Base-by-base conservation (phyloP, 129 eudicot species). In the Centaurea solstitialis region DNA sequence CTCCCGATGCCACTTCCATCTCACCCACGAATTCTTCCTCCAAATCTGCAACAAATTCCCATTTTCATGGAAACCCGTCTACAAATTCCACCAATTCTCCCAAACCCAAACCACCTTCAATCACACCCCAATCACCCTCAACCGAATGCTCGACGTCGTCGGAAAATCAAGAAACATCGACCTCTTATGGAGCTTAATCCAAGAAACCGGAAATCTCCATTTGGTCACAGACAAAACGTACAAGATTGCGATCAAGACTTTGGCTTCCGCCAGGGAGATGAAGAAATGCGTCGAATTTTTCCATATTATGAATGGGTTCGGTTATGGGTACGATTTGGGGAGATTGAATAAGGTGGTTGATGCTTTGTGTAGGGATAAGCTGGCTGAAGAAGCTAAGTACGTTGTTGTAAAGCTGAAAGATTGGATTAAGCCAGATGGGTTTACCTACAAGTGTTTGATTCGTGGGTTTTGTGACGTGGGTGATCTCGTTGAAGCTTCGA, bases 41-140 rank as follows among this genome's bases (percentile, higher is more conserved):
- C 97, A 92, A 73, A 89, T 94, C 39, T 94, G 98, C 89, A 94
- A 92, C 84, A 82, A 86, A 3, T 94, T 94, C 84, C 97, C 91
- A 0, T 83, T 12, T 68, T 94, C 98, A 9, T 94, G 98, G 98
- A 79, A 82, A 67, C 98, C 98, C 76, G 40, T 94, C 21, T 92
- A 94, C 88, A 87, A 76, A 61, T 90, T 94, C 62, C 89, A 89
- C 82, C 79, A 37, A 17, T 90, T 87, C 77, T 68, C 95, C 59
- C 79, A 75, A 26, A 74, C 89, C 78, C 93, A 82, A 68, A 74
- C 81, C 64, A 0, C 30, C 30, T 94, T 94, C 82, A 43, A 76
- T 77, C 97, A 94, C 88, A 88, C 89, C 9, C 26, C 94, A 38
- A 76, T 87, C 82, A 90, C 98, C 72, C 83, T 85, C 39, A 92